Percentiles rank a stretch among this genome's conserved stretches.
Evolutionary conservation across 176 grass and related monocot species (phyloP).

Genomic region (Cymbopogon citratus): DNA sequence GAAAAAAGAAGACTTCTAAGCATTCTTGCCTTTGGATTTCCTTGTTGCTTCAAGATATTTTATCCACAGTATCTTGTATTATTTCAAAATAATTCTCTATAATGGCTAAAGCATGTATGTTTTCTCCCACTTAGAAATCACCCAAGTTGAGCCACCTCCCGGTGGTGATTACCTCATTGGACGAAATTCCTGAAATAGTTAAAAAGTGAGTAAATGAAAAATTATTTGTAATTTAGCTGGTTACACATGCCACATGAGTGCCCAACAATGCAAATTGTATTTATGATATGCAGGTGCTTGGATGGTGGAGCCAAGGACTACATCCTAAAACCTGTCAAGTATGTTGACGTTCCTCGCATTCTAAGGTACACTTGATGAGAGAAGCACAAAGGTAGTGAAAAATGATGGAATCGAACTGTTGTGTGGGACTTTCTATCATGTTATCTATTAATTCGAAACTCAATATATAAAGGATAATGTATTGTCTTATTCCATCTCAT

Average conservation of each 20-base stretch:
- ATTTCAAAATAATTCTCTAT: no score
- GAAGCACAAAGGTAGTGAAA: background rate
- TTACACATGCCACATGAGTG: background rate
- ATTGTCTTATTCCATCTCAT: no score
- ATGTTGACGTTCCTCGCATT: background rate
- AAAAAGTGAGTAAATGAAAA: background rate
- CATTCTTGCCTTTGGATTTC: background rate
- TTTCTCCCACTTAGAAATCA: background rate
- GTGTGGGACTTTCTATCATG: background rate
- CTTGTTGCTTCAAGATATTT: background rate
- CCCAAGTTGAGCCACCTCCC: background rate
- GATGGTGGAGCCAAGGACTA: background rate
- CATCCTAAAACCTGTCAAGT: background rate
- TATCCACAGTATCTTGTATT: background rate
- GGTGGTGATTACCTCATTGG: background rate
- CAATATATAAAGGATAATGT: background rate
- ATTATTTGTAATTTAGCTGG: background rate
- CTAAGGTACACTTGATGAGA: background rate
- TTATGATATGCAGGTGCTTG: background rate
- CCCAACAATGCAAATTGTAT: background rate
- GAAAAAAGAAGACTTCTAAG: no score
- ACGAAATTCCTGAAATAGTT: background rate
- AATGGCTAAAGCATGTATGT: background rate
- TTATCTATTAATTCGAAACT: background rate
- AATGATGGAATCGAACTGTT: background rate